phyloP scores from a whole-genome alignment of 2,329 filamentous ascomycete species.

The Aspergillus ochraceoroseus region DNA sequence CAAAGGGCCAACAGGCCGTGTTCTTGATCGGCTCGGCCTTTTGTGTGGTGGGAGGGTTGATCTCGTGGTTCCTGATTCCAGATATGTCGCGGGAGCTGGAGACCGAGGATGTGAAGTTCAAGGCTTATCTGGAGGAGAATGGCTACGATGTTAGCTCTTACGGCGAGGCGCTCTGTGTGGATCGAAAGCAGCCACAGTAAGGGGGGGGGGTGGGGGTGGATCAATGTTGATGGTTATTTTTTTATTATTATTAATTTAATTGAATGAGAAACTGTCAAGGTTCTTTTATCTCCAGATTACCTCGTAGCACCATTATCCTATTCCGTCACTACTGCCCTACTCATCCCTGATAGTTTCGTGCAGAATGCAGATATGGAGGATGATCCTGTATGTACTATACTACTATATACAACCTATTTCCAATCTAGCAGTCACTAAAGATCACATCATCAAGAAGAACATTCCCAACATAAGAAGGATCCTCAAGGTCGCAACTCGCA shows the following conservation, averaged over 20 bases:
- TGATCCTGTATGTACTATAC: too few relatives aligned
- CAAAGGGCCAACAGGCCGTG: conserved; percentile 47
- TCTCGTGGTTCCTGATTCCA: conserved; percentile 47
- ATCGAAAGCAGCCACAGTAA: too few relatives aligned
- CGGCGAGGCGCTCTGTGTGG: conserved; percentile 10
- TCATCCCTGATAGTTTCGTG: too few relatives aligned
- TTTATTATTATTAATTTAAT: too few relatives aligned
- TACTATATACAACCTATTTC: too few relatives aligned
- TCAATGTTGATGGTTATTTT: too few relatives aligned
- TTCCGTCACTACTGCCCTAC: too few relatives aligned
- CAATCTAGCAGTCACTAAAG: background rate
- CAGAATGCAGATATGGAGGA: too few relatives aligned
- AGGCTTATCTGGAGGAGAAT: conserved; percentile 42
- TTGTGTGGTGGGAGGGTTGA: conserved; percentile 44
- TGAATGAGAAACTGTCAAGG: too few relatives aligned
- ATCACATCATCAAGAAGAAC: conserved; percentile 25
- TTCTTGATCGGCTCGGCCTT: conserved; percentile 52
- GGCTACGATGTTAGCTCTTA: conserved; percentile 35
- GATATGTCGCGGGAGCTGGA: conserved; percentile 43
- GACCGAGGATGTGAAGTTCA: conserved; percentile 45
- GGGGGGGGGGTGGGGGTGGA: too few relatives aligned
- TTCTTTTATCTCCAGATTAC: too few relatives aligned
- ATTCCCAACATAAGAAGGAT: conserved; percentile 15
- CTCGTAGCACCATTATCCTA: too few relatives aligned
- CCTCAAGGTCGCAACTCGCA: conserved; percentile 19